These are phyloP conservation scores for Pseudocercospora cruenta DNA, from an alignment of 2,329 filamentous ascomycete genomes.

Conservation along the genomic window DNA sequence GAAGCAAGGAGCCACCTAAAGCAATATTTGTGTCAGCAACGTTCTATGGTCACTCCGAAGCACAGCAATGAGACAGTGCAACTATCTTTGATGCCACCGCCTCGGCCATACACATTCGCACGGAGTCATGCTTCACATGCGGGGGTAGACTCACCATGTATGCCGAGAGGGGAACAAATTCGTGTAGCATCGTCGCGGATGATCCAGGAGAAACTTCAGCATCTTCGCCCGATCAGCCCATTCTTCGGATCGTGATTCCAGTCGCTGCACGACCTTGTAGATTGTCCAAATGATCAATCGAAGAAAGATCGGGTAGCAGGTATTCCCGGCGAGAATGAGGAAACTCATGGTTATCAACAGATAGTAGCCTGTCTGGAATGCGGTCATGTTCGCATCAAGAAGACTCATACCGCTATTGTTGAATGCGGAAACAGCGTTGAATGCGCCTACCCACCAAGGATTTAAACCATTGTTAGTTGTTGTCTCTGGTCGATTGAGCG, in stretches of 20 bases:
- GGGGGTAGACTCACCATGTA: slow-evolving; percentile 56
- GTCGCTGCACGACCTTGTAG: slow-evolving; percentile 50
- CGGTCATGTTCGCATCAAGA: slow-evolving; percentile 67
- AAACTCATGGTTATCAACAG: slow-evolving; percentile 51
- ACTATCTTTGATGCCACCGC: too few species aligned
- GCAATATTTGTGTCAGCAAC: too few species aligned
- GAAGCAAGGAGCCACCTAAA: slow-evolving; percentile 52
- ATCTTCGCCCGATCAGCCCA: slow-evolving; percentile 49
- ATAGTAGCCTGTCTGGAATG: slow-evolving; percentile 55
- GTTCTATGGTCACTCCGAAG: too few species aligned
- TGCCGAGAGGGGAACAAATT: slow-evolving; percentile 63
- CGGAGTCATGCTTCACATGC: too few species aligned
- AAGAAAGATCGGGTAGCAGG: slow-evolving; percentile 61
- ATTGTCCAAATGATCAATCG: slow-evolving; percentile 62
- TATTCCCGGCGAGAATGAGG: slow-evolving; percentile 56
- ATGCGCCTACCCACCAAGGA: slow-evolving; percentile 70
- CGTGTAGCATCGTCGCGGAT: slow-evolving; percentile 66
- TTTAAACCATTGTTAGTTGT: slow-evolving; percentile 61
- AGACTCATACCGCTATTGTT: slow-evolving; percentile 73
- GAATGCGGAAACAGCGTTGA: slow-evolving; percentile 70
- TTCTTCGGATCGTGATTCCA: slow-evolving; percentile 30
- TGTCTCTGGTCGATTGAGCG: slow-evolving; percentile 53
- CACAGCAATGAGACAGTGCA: too few species aligned
- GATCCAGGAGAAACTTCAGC: slow-evolving; percentile 62
- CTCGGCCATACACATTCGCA: too few species aligned